Evolutionary conservation across 306 rosid species (phyloP).

Genomic region (Vigna trinervia): DNA sequence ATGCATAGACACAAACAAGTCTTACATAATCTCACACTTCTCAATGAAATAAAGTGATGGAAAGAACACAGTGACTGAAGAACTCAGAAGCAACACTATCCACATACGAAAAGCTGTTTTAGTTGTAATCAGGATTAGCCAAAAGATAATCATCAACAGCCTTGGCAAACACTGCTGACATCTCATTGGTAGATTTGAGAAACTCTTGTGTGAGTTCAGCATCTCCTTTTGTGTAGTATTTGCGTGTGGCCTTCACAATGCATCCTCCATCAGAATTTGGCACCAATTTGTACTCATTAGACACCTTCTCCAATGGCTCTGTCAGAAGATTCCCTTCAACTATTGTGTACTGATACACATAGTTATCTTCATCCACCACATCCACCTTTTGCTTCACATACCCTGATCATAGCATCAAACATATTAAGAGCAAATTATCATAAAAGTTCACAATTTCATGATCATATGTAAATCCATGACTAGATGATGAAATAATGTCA

Average conservation of each 20-base stretch:
- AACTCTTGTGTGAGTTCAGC: constrained; percentile 45
- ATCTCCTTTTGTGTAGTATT: constrained; percentile 51
- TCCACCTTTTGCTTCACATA: constrained; percentile 56
- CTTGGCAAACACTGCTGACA: constrained; percentile 46
- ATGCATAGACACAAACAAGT: neutral
- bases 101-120: neutral
- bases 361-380: constrained; percentile 45
- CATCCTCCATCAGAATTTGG: constrained; percentile 48
- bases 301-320: constrained; percentile 49
- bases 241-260: constrained; percentile 45
- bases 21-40: neutral
- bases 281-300: constrained; percentile 45
- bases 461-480: neutral
- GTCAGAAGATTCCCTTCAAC: constrained; percentile 51
- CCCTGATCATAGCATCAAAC: constrained; percentile 14
- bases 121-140: constrained; percentile 61
- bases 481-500: neutral
- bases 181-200: constrained; percentile 51
- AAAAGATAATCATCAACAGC: constrained; percentile 56
- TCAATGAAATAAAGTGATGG: neutral
- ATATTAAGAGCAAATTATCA: neutral
- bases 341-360: constrained; percentile 46
- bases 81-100: neutral
- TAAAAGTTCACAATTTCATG: no score
- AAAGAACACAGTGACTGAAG: neutral